A percentile compares a stretch with the other conserved stretches of the same genome.
phyloP scores from a whole-genome alignment of 2,329 filamentous ascomycete genomes.

The Cordyceps cicadae region DNA sequence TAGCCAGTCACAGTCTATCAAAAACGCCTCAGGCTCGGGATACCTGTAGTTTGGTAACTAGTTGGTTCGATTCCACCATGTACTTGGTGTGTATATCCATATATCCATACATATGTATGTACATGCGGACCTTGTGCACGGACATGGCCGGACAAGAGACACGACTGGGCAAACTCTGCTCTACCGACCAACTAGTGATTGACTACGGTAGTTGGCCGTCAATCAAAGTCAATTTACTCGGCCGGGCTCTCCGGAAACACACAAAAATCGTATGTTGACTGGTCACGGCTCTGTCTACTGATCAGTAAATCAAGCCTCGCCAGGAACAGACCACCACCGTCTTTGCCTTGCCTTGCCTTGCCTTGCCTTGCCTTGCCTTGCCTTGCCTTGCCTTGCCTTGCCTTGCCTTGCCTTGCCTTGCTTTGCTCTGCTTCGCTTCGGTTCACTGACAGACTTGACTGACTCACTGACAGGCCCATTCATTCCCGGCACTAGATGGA shows the following conservation, averaged over 20 bases:
- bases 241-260: not conserved
- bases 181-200: not conserved
- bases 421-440: too few relatives aligned
- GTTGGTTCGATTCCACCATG: too few relatives aligned
- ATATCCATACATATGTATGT: too few relatives aligned
- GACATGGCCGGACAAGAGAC: not conserved
- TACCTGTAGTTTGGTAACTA: not conserved
- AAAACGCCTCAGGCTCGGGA: not conserved
- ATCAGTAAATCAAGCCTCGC: too few relatives aligned
- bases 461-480: not conserved
- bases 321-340: too few relatives aligned
- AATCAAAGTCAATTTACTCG: not conserved
- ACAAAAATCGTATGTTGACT: not conserved
- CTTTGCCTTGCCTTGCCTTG: too few relatives aligned
- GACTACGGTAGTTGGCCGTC: not conserved
- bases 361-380: too few relatives aligned
- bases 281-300: too few relatives aligned
- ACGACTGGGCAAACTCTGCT: not conserved
- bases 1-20: not conserved
- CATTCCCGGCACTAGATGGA: not conserved
- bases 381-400: too few relatives aligned
- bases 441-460: too few relatives aligned
- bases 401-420: too few relatives aligned
- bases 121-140: not conserved
- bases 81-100: too few relatives aligned